phyloP scores from a whole-genome alignment of 148 eudicot genomes.

The Arbutus unedo region DNA sequence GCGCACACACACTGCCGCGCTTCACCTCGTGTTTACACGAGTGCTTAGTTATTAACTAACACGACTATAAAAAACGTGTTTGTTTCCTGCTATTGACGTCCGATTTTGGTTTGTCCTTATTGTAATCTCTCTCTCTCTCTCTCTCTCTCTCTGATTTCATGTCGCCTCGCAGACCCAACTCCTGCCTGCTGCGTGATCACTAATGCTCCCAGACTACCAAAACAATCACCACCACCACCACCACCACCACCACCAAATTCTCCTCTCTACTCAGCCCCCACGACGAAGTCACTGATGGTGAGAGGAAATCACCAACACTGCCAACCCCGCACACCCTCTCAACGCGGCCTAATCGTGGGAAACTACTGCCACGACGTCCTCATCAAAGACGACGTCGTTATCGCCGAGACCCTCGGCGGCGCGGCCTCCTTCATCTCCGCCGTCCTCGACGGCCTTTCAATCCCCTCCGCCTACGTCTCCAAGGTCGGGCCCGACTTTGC shows the following conservation, averaged over 20 bases:
- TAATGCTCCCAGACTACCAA: background rate
- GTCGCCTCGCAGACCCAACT: background rate
- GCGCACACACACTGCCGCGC: background rate
- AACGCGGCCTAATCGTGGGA: conserved; percentile 64
- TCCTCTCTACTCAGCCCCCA: background rate
- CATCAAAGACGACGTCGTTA: conserved; percentile 46
- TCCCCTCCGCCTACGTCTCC: conserved; percentile 40
- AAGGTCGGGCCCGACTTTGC: conserved; percentile 80
- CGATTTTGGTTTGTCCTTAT: background rate
- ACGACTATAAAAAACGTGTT: background rate
- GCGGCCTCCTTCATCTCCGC: conserved; percentile 84
- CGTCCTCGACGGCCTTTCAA: conserved; percentile 44
- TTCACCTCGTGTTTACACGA: background rate
- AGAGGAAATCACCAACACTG: background rate
- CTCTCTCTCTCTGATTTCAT: background rate
- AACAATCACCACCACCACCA: too few species aligned
- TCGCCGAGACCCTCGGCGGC: conserved; percentile 81
- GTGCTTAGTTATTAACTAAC: background rate
- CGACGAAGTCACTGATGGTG: background rate
- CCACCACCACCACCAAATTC: background rate
- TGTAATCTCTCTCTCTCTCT: background rate
- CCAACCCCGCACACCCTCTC: conserved; percentile 14
- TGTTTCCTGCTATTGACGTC: background rate
- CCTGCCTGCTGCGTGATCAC: background rate
- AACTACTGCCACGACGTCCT: conserved; percentile 86